Evolutionary conservation across 1,139 yeast genomes (phyloP), one percentile per base, ranked within the genome.

Genomic region (Yamadazyma trypodendri): DNA sequence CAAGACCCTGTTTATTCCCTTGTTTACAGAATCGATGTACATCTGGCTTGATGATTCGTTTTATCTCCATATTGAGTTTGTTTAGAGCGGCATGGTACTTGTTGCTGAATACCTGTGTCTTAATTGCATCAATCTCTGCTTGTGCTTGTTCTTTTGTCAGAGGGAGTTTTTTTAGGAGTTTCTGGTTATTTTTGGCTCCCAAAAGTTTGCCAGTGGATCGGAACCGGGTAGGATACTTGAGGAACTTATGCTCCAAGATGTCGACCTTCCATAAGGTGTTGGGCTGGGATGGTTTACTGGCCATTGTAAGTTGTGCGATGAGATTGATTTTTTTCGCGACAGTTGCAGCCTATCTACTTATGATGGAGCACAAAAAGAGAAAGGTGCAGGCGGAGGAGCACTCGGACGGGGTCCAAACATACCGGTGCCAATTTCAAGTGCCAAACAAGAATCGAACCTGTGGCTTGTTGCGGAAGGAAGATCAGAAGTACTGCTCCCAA

Each of bases 401-500:
- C 6, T 3, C 15, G 3, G 4, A 15, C 7, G 12, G 20, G 6
- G 20, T 29, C 28, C 15, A 14, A 5, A 9, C 20, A 10, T 41
- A 48, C 21, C 70, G 68, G 51, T 80, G 86, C 54, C 67, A 66
- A 44, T 77, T 54, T 52, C 58, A 64, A 34, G 54, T 81, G 9
- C 60, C 55, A n/a, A 66, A 68, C 50, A 77, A 76, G 55, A 65
- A 68, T 25, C 58, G 84, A 39, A 60, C 59, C 36, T 85, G 95
- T 55, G 76, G 80, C 9, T 72, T 84, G 76, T 80, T 81, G 40
- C 63, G 84, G 29, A 72, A 75, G 42, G 57, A 64, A 12, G 74
- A 61, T 23, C 70, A 68, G 22, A 59, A 60, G 37, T 83, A 56
- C 51, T 85, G 95, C 55, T 77, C 84, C 3, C 84, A 83, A 48